Percentiles rank a stretch among this genome's conserved stretches.
Conservation (phyloP, 2,329 filamentous ascomycete species). For the Penicillium olsonii region DNA sequence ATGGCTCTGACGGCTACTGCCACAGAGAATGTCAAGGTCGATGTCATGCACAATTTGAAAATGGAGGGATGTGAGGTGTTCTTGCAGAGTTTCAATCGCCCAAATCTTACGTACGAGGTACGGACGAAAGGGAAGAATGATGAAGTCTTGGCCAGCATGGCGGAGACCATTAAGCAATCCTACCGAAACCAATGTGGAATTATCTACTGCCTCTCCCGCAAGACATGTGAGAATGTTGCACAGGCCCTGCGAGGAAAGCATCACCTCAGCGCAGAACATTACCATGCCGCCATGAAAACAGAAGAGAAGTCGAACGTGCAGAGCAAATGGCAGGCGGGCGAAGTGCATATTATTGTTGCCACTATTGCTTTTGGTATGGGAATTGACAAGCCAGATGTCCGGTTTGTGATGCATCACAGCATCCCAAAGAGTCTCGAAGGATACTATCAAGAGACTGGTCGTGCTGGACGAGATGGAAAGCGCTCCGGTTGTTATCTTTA, state of each 20-base stretch:
- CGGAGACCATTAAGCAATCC: constrained; percentile 63
- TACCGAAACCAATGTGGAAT: constrained; percentile 80
- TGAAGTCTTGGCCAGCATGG: constrained; percentile 56
- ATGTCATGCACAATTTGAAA: constrained; percentile 87
- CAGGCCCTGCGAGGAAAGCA: constrained; percentile 61
- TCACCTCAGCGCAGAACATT: constrained; percentile 75
- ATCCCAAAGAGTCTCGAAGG: constrained; percentile 95
- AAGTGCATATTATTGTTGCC: constrained; percentile 86
- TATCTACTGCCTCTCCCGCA: constrained; percentile 86
- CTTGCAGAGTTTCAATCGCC: constrained; percentile 93
- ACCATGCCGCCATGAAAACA: constrained; percentile 77
- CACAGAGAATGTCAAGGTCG: constrained; percentile 86
- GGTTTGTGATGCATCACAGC: constrained; percentile 91
- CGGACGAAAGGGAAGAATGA: constrained; percentile 66
- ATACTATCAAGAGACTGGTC: constrained; percentile 97
- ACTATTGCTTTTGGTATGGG: constrained; percentile 99
- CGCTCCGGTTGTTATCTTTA: constrained; percentile 87
- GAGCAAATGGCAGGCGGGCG: constrained; percentile 76
- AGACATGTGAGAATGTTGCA: constrained; percentile 79
- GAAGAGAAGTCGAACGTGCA: constrained; percentile 72
- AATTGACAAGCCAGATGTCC: constrained; percentile 97
- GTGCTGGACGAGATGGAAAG: constrained; percentile 87
- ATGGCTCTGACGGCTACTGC: constrained; percentile 97
- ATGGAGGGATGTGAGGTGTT: constrained; percentile 79
- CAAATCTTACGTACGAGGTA: constrained; percentile 89